These are phyloP conservation scores for Datura wrightii DNA, from an alignment of 257 asterid genomes.

Conservation along the genomic window DNA sequence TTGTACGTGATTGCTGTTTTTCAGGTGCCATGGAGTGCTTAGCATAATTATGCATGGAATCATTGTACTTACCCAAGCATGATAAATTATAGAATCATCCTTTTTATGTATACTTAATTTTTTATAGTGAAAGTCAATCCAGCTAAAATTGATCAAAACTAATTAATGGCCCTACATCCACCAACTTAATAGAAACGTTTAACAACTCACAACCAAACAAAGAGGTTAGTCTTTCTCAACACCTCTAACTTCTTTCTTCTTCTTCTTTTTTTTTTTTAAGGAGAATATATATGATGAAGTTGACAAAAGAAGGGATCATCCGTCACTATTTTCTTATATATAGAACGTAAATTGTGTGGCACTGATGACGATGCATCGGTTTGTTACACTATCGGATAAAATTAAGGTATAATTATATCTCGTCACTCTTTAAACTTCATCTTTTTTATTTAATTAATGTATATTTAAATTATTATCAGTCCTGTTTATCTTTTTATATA, in stretches of 20 bases:
- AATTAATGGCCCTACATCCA: constrained; percentile 15
- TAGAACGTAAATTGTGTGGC: background rate
- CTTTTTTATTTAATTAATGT: too few relatives aligned
- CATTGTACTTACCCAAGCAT: background rate
- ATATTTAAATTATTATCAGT: too few relatives aligned
- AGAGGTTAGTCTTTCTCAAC: background rate
- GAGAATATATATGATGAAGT: background rate
- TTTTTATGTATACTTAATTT: background rate
- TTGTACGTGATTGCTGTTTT: constrained; percentile 19
- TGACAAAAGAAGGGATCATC: background rate
- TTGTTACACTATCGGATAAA: background rate
- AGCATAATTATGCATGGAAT: constrained; percentile 26
- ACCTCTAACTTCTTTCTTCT: background rate
- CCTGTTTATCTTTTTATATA: too few relatives aligned
- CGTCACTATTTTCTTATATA: background rate
- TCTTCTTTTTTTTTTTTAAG: background rate
- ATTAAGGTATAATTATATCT: background rate
- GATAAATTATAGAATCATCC: background rate
- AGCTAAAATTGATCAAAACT: background rate
- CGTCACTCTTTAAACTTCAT: background rate
- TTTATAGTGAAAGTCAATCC: background rate
- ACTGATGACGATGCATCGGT: background rate
- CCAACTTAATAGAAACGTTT: background rate
- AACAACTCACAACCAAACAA: constrained; percentile 22
- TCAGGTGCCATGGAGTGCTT: constrained; percentile 27